A percentile compares a stretch with the other conserved stretches of the same genome.
Evolutionary conservation across 2,329 filamentous ascomycete species (phyloP).

Genomic region (Xylaria sp.): DNA sequence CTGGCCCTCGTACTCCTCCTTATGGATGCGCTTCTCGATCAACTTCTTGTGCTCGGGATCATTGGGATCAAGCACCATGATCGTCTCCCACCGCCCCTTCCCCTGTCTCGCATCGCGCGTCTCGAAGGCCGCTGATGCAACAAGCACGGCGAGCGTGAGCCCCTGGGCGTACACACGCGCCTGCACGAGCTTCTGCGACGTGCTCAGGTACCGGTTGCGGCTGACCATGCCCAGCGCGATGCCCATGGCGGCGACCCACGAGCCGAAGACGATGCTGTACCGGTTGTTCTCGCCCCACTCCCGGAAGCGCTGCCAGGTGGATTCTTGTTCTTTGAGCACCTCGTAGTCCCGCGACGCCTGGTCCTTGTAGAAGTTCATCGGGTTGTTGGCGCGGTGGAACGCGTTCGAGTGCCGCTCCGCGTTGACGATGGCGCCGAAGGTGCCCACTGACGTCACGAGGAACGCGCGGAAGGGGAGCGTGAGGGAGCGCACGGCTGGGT

Average conservation of each 20-base stretch:
- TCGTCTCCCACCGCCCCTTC: conserved; percentile 83
- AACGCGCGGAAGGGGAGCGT: conserved; percentile 93
- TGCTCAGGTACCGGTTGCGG: conserved; percentile 78
- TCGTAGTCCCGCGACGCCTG: conserved; percentile 66
- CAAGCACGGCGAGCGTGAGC: conserved; percentile 83
- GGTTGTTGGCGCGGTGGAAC: conserved; percentile 78
- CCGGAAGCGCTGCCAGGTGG: conserved; percentile 68
- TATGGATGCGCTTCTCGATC: conserved; percentile 88
- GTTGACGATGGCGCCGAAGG: conserved; percentile 87
- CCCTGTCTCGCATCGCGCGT: conserved; percentile 79
- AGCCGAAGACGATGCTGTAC: conserved; percentile 84
- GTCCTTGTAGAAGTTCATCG: conserved; percentile 74
- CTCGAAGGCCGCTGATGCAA: conserved; percentile 86
- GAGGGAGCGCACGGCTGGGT: conserved; percentile 79
- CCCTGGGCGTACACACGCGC: conserved; percentile 95
- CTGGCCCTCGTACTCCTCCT: conserved; percentile 87
- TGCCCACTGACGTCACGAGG: conserved; percentile 82
- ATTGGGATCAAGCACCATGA: conserved; percentile 81
- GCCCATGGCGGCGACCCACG: conserved; percentile 85
- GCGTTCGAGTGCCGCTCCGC: conserved; percentile 76
- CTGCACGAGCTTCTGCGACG: conserved; percentile 89
- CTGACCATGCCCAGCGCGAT: conserved; percentile 79
- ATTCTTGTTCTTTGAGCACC: conserved; percentile 66
- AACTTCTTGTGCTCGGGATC: conserved; percentile 85
- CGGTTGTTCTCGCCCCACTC: conserved; percentile 83